Conservation (phyloP, 345 rosid species). For the Ricinus communis region DNA sequence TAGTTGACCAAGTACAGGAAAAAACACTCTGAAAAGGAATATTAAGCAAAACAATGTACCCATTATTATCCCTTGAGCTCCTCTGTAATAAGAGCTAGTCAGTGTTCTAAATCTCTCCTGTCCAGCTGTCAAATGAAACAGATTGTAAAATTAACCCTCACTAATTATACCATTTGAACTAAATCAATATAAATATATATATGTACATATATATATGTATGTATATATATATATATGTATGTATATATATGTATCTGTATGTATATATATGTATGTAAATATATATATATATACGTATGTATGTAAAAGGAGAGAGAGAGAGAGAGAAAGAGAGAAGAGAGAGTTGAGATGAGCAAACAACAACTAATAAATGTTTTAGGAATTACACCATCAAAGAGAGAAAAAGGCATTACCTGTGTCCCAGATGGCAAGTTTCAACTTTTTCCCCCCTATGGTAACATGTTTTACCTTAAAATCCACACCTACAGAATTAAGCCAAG, state of each 20-base stretch:
- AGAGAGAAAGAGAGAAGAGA: too few relatives aligned
- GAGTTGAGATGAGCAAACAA: too few relatives aligned
- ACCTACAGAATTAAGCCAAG: constrained; percentile 40
- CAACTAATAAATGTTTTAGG: background rate
- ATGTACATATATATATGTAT: background rate
- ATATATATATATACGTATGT: background rate
- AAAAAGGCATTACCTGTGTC: constrained; percentile 59
- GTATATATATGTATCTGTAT: too few relatives aligned
- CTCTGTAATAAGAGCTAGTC: constrained; percentile 92
- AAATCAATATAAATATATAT: too few relatives aligned
- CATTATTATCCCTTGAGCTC: constrained; percentile 94
- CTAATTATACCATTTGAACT: too few relatives aligned
- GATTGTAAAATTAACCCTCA: background rate
- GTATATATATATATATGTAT: too few relatives aligned
- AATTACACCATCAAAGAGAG: background rate
- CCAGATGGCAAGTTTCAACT: constrained; percentile 95
- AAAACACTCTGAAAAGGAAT: constrained; percentile 1
- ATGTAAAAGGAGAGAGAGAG: too few relatives aligned
- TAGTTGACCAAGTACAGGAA: background rate
- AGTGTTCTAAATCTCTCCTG: constrained; percentile 96
- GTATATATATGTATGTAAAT: too few relatives aligned
- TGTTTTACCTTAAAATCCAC: constrained; percentile 94
- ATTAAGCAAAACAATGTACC: constrained; percentile 44
- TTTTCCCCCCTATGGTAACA: constrained; percentile 72
- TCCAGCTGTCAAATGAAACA: constrained; percentile 64